Evolutionary conservation across 129 eudicot genomes (phyloP).

Genomic region (sunflower (Helianthus annuus)): DNA sequence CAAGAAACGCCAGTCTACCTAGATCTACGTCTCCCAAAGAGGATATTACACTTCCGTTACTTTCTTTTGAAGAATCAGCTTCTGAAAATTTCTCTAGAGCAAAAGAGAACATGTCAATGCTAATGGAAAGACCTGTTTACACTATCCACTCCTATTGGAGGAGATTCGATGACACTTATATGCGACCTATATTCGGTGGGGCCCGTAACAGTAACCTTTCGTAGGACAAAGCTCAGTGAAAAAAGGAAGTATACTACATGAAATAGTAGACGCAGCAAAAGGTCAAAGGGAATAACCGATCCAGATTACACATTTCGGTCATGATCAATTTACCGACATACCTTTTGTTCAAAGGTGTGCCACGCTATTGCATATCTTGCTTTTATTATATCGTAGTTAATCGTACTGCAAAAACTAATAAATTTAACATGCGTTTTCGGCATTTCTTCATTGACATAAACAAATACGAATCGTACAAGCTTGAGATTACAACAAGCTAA

Average conservation of each 20-base stretch:
- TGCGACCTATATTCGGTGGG: constrained; percentile 95
- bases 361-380: constrained; percentile 6
- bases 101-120: constrained; percentile 72
- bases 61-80: constrained; percentile 76
- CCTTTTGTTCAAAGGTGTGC: neutral
- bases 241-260: neutral
- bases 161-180: constrained; percentile 81
- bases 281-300: constrained; percentile 8
- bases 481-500: neutral
- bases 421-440: neutral
- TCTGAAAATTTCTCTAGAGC: constrained; percentile 61
- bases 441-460: neutral
- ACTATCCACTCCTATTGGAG: constrained; percentile 93
- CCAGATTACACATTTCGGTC: neutral
- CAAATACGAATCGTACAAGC: constrained; percentile 8
- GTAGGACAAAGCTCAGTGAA: constrained; percentile 6
- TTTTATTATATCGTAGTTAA: neutral
- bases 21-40: constrained; percentile 54
- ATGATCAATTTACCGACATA: too few relatives aligned
- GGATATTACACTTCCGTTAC: constrained; percentile 73
- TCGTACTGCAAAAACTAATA: neutral
- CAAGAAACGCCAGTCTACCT: constrained; percentile 17
- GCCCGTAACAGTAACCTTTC: constrained; percentile 35
- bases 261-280: constrained; percentile 6
- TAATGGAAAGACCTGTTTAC: constrained; percentile 82